Evolutionary conservation across 495 filamentous ascomycete species (phyloP), one percentile per base, ranked within the genome.

Genomic region (Penicillium riverlandense): DNA sequence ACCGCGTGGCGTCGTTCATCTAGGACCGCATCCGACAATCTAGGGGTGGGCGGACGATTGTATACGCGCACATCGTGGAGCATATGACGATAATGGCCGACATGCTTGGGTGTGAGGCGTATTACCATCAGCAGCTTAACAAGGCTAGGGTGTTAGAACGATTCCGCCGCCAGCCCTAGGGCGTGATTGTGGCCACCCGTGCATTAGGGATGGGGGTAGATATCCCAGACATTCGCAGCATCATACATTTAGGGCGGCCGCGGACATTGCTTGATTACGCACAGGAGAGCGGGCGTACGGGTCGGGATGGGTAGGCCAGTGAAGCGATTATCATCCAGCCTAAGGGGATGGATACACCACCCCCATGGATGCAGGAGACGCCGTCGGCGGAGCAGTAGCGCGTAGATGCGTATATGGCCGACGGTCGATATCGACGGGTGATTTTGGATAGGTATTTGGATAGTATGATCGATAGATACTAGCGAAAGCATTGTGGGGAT

Each of bases 281-380:
- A 13, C 48, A 62, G 50, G 54, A 62, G 40, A 60, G 50, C 33
- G 44, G 57, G 10, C 45, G 46, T 4, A 50, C 54, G 9, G 41
- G 57, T n/a, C 44, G 46, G 32, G 48, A 60, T 39, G 36, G 46
- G 11, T 11, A 16, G 15, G 15, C 15, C 1, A 16, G 15, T 4
- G 15, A 16, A 16, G 15, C 15, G 15, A 16, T 16, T 4, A 16
- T 16, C 15, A 16, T 16, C 15, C 15, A 16, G 15, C 15, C 15
- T 4, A 4, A 16, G 1, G 15, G 15, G 15, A 4, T 16, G 1
- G 15, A 16, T 16, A 16, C 15, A n/a, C 15, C 15, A 1, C 15
- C 15, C 1, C 15, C 15, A 4, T 16, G 15, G 15, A 16, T 16
- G 15, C 15, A 16, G 15, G 15, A 16, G 1, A 16, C 15, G 15